Conservation (phyloP, 2,329 filamentous ascomycete genomes). For the Hypoxylon sp. region DNA sequence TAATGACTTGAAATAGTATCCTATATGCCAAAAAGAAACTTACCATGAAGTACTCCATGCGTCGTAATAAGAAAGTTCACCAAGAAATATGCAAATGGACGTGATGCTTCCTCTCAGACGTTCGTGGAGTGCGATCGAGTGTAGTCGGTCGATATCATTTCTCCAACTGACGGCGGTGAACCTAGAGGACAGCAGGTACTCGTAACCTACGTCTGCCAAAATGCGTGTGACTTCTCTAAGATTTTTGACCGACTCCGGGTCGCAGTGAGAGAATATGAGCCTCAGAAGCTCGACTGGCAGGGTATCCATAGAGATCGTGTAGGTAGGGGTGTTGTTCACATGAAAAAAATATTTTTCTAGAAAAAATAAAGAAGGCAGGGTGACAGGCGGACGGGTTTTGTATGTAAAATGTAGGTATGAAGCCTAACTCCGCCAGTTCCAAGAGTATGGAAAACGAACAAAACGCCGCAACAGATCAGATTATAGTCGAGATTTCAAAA, state of each 20-base stretch:
- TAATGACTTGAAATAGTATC: conserved; percentile 11
- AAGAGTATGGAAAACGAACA: conserved; percentile 38
- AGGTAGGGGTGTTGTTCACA: conserved; percentile 10
- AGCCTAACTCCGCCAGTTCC: conserved; percentile 49
- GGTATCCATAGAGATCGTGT: conserved; percentile 51
- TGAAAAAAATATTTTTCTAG: conserved; percentile 17
- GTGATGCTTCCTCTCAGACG: conserved; percentile 61
- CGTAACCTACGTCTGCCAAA: conserved; percentile 61
- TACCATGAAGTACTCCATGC: conserved; percentile 55
- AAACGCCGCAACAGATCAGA: conserved; percentile 40
- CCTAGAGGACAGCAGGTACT: conserved; percentile 59
- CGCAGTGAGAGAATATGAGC: conserved; percentile 62
- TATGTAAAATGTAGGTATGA: conserved; percentile 16
- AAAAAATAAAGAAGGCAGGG: conserved; percentile 16
- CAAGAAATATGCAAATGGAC: conserved; percentile 63
- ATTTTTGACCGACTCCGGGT: conserved; percentile 57
- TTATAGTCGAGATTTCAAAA: conserved; percentile 39
- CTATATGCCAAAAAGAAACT: conserved; percentile 22
- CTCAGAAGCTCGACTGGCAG: conserved; percentile 60
- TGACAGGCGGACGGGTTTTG: conserved; percentile 13
- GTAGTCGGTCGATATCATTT: conserved; percentile 62
- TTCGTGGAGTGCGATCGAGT: conserved; percentile 61
- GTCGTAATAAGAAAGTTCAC: conserved; percentile 60
- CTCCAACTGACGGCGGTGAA: conserved; percentile 63
- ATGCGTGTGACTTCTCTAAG: conserved; percentile 60